Evolutionary conservation across 345 rosid species (phyloP).

Genomic region (Gynandropsis gynandra): DNA sequence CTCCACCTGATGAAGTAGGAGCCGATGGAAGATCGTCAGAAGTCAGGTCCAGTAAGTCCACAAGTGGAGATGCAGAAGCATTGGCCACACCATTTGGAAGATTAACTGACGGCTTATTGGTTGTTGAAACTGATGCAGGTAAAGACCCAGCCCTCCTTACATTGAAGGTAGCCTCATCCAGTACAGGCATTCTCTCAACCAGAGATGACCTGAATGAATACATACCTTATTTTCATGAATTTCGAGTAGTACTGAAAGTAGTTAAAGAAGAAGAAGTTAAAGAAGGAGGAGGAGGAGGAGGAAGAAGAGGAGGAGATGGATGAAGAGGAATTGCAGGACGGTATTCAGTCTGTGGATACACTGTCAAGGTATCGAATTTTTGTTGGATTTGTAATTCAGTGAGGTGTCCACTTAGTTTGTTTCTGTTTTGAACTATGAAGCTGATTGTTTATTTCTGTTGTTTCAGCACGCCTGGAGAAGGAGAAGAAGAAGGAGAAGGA

Average conservation of each 20-base stretch:
- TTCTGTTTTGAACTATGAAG: background rate
- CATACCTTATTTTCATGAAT: conserved; percentile 24
- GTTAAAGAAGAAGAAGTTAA: conserved; percentile 8
- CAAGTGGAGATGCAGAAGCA: conserved; percentile 66
- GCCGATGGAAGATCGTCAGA: conserved; percentile 76
- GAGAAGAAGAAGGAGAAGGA: too few species aligned
- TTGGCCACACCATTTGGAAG: conserved; percentile 85
- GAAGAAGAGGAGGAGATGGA: conserved; percentile 55
- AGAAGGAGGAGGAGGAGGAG: conserved; percentile 7
- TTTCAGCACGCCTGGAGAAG: conserved; percentile 82
- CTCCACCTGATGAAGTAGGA: conserved; percentile 70
- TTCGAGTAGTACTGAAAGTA: conserved; percentile 12
- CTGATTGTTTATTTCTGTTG: conserved; percentile 1
- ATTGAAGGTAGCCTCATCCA: conserved; percentile 92
- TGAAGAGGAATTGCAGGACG: conserved; percentile 74
- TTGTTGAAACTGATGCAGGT: conserved; percentile 59
- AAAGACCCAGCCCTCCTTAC: conserved; percentile 81
- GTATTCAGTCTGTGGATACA: conserved; percentile 72
- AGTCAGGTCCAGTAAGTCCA: conserved; percentile 74
- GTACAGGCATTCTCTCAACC: conserved; percentile 97
- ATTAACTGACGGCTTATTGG: conserved; percentile 48
- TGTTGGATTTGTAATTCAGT: background rate
- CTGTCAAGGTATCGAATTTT: conserved; percentile 49
- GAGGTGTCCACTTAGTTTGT: too few species aligned
- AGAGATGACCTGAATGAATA: conserved; percentile 61